phyloP scores from a whole-genome alignment of 2,329 filamentous ascomycete genomes.

The Mycosphaerella arachidis region DNA sequence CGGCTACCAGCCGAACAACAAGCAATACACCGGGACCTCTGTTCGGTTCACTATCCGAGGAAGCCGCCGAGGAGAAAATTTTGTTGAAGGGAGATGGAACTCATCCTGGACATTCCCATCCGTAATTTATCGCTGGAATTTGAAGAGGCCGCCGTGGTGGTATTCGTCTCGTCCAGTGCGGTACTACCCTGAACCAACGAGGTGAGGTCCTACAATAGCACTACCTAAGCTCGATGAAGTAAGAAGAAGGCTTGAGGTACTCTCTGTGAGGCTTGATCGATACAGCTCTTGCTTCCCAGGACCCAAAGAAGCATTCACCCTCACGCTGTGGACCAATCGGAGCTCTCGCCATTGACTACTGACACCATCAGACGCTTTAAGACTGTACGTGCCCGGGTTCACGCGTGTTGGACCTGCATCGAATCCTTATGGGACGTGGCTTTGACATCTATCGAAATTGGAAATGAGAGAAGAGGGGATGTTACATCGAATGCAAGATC shows the following conservation, averaged over 20 bases:
- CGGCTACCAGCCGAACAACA: no score
- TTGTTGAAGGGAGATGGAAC: no score
- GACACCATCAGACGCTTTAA: background rate
- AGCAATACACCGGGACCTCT: no score
- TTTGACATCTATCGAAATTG: background rate
- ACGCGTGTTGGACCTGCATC: background rate
- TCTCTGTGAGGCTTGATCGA: background rate
- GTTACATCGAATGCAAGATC: background rate
- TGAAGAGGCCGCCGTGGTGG: no score
- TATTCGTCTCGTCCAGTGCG: no score
- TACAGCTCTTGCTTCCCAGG: background rate
- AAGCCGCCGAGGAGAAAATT: no score
- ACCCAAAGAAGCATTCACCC: background rate
- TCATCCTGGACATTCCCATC: no score
- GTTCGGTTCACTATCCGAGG: no score
- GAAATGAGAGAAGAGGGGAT: background rate
- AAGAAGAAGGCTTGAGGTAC: background rate
- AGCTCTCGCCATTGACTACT: background rate
- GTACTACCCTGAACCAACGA: no score
- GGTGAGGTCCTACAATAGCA: background rate
- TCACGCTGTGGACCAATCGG: background rate
- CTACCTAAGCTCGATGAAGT: background rate
- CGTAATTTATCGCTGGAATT: no score
- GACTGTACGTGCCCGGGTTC: background rate
- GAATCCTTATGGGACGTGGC: background rate